phyloP scores from a whole-genome alignment of 768 basidiomycete species.

The Leccinum broughii region DNA sequence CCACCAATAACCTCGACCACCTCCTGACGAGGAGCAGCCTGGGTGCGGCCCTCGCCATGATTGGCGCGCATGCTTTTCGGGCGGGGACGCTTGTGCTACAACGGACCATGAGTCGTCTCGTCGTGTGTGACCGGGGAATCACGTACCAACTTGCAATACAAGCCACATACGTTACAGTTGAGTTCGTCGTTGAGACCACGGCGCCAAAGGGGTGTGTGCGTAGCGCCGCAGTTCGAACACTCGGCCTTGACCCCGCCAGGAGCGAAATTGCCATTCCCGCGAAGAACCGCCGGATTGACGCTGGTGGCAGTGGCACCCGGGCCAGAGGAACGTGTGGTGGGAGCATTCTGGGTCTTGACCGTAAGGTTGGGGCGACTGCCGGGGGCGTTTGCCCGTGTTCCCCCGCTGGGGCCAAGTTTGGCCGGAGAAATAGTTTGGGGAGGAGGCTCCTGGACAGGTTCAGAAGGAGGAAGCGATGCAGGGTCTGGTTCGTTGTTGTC shows the following conservation, averaged over 20 bases:
- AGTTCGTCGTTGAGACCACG: conserved; percentile 85
- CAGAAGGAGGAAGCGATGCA: conserved; percentile 32
- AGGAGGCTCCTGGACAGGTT: conserved; percentile 39
- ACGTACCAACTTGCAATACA: conserved; percentile 83
- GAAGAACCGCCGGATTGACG: too few species aligned
- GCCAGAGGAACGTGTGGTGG: conserved; percentile 53
- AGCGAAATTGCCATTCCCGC: too few species aligned
- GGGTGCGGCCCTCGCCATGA: conserved; percentile 70
- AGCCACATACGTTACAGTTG: conserved; percentile 86
- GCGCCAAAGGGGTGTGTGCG: conserved; percentile 86
- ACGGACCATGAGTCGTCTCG: not conserved
- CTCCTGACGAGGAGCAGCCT: conserved; percentile 64
- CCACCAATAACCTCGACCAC: conserved; percentile 72
- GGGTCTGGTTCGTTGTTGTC: conserved; percentile 6
- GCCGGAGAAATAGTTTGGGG: conserved; percentile 60
- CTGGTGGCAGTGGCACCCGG: conserved; percentile 60
- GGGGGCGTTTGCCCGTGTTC: conserved; percentile 46
- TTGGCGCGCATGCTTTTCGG: conserved; percentile 85
- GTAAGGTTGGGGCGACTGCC: conserved; percentile 47
- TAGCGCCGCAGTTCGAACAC: conserved; percentile 62
- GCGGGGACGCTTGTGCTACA: conserved; percentile 81
- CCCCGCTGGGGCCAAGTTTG: conserved; percentile 55
- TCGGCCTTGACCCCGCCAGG: too few species aligned
- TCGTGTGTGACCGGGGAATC: not conserved
- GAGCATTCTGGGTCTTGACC: conserved; percentile 7